Base-by-base conservation (phyloP, 2,329 filamentous ascomycete species). In the Huntiella abstrusa region DNA sequence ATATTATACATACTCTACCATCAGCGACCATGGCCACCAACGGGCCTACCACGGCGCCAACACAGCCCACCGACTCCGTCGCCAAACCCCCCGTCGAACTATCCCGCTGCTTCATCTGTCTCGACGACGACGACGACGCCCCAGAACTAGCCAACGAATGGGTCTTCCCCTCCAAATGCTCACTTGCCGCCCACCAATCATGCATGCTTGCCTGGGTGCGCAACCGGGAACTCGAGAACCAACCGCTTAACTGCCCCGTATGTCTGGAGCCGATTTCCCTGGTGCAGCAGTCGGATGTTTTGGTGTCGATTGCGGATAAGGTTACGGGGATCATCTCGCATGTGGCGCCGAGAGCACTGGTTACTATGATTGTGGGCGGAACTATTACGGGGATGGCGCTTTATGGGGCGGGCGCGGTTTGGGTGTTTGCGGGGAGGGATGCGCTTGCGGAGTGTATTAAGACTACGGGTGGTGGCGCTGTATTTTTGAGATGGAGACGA, bases 131-230 rank as follows among this genome's bases (percentile, higher is more conserved):
- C 52, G 63, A 64, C 19, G 67, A 74, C 35, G 61, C 58, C 7
- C 33, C 37, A 4, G 34, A 33, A 19, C 15, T 39, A 12, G 60
- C 64, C 15, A 59, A 62, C 40, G 60, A 65, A 46, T 98, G 91
- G 88, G 77, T 84, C 39, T 83, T 81, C 46, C 87, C 91, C 1
- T 98, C 91, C 59, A 81, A 80, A 0, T 98, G 91, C 62, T 86
- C 83, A 10, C 69, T 98, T 35, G 83, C 83, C 47, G 91, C 87
- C 1, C 91, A 98, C 59, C 86, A 96, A 59, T 73, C 77, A 50
- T 94, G 87, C 59, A 70, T 96, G 53, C 69, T 96, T 35, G 81
- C 85, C 55, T 98, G 87, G 87, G 80, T 96, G 13, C 80, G 83
- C n/a, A 85, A 94, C 57, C 75, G 85, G 57, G 86, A 95, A 62